Evolutionary conservation across 1,284 basidiomycete species (phyloP).

Genomic region (Trichosporon sp.): DNA sequence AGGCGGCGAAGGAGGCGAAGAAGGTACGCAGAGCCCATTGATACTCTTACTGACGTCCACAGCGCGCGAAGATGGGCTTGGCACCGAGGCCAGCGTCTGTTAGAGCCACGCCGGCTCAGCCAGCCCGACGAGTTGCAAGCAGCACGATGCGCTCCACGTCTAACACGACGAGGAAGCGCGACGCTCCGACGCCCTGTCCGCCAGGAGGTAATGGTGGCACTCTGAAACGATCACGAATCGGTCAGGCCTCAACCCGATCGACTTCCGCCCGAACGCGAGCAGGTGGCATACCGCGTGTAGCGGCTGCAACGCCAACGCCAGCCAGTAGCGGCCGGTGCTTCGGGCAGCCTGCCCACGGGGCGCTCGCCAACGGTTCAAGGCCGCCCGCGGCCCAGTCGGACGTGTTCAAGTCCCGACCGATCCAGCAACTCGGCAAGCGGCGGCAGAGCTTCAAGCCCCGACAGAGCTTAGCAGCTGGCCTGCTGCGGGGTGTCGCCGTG

Average conservation of each 20-base stretch:
- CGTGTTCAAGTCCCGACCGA: neutral
- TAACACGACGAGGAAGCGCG: slow-evolving; percentile 27
- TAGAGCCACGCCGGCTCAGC: slow-evolving; percentile 18
- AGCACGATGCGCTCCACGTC: neutral
- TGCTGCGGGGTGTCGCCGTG: slow-evolving; percentile 9
- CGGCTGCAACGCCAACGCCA: slow-evolving; percentile 7
- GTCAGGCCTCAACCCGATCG: neutral
- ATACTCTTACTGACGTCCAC: neutral
- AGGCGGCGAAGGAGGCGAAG: slow-evolving; percentile 71
- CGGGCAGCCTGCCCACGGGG: slow-evolving; percentile 12
- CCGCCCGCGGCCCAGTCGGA: neutral
- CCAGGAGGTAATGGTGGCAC: neutral
- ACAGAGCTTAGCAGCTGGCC: slow-evolving; percentile 13
- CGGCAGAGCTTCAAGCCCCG: slow-evolving; percentile 58
- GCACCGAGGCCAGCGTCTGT: slow-evolving; percentile 25
- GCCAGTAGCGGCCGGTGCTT: slow-evolving; percentile 8
- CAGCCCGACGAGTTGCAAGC: neutral
- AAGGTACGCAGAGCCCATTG: slow-evolving; percentile 38
- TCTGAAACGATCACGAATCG: slow-evolving; percentile 20
- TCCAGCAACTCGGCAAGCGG: slow-evolving; percentile 35
- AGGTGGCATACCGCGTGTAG: slow-evolving; percentile 1
- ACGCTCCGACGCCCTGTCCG: slow-evolving; percentile 37
- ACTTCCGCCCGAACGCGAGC: neutral
- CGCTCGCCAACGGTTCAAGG: slow-evolving; percentile 7
- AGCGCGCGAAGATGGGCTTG: slow-evolving; percentile 29